Percentiles rank a stretch among this genome's conserved stretches.
Evolutionary conservation across 2,329 filamentous ascomycete species (phyloP).

Genomic region (Colletotrichum sp.): DNA sequence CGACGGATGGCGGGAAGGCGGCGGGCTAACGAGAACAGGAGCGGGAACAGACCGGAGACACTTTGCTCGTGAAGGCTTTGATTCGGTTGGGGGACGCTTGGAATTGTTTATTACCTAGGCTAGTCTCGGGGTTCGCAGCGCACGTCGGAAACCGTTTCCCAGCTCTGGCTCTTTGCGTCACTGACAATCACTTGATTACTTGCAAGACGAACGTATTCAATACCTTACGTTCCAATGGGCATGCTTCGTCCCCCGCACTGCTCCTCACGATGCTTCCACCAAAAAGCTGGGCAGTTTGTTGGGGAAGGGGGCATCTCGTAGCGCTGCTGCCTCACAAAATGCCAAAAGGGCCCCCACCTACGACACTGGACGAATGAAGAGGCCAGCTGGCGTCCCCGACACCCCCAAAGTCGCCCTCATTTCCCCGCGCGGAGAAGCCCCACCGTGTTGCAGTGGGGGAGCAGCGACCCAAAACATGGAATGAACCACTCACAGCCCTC

Average conservation of each 20-base stretch:
- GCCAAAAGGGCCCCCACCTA: background rate
- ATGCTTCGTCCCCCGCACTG: background rate
- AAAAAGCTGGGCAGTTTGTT: background rate
- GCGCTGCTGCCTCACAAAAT: background rate
- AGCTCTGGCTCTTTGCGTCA: background rate
- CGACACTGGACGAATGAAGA: background rate
- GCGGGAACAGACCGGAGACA: background rate
- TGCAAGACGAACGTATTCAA: too few relatives aligned
- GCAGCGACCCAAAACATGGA: background rate
- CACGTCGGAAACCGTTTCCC: background rate
- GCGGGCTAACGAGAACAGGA: background rate
- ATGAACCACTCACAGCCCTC: background rate
- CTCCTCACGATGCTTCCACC: background rate
- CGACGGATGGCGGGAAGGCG: background rate
- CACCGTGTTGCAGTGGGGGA: background rate
- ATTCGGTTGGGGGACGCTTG: background rate
- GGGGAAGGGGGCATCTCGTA: background rate
- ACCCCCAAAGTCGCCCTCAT: background rate
- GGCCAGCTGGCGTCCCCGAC: background rate
- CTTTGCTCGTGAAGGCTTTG: background rate
- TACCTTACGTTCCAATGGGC: too few relatives aligned
- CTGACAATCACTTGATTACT: background rate
- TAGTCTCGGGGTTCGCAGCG: background rate
- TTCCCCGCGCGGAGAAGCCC: constrained; percentile 9
- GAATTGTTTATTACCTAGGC: background rate